Percentiles rank a stretch among this genome's conserved stretches.
Evolutionary conservation across 2,329 filamentous ascomycete species (phyloP).

Genomic region (Penicillium sp.): DNA sequence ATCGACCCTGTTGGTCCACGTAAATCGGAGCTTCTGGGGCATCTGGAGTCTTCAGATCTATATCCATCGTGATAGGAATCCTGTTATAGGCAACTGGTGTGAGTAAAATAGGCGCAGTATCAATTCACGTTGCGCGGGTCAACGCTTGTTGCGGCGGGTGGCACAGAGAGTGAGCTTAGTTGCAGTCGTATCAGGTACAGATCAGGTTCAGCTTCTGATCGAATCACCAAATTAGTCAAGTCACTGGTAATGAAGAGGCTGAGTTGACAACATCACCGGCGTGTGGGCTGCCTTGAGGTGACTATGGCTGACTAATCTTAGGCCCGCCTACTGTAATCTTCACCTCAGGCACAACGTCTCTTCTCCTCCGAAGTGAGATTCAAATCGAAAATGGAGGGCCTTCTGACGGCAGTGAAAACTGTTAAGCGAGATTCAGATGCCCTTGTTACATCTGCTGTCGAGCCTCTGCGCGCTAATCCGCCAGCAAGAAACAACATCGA

Average conservation of each 20-base stretch:
- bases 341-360: conserved; percentile 18
- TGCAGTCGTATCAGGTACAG: neutral
- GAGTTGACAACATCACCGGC: conserved; percentile 11
- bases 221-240: neutral
- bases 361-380: conserved; percentile 13
- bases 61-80: conserved; percentile 2
- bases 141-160: neutral
- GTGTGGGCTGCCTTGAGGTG: conserved; percentile 11
- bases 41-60: neutral
- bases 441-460: conserved; percentile 16
- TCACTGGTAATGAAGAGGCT: conserved; percentile 9
- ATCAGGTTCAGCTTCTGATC: neutral
- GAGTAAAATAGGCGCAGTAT: conserved; percentile 2
- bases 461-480: conserved; percentile 10
- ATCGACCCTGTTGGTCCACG: conserved; percentile 13
- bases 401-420: conserved; percentile 42
- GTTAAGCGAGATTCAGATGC: conserved; percentile 25
- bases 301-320: conserved; percentile 28
- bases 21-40: neutral
- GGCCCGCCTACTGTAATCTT: conserved; percentile 24
- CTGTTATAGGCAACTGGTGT: neutral
- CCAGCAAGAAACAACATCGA: conserved; percentile 11
- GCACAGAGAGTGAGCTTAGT: neutral
- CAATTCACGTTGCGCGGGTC: neutral
- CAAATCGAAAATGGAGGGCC: conserved; percentile 34